Evolutionary conservation across 768 basidiomycete species (phyloP).

Genomic region (Leucosporidium creatinivorum): DNA sequence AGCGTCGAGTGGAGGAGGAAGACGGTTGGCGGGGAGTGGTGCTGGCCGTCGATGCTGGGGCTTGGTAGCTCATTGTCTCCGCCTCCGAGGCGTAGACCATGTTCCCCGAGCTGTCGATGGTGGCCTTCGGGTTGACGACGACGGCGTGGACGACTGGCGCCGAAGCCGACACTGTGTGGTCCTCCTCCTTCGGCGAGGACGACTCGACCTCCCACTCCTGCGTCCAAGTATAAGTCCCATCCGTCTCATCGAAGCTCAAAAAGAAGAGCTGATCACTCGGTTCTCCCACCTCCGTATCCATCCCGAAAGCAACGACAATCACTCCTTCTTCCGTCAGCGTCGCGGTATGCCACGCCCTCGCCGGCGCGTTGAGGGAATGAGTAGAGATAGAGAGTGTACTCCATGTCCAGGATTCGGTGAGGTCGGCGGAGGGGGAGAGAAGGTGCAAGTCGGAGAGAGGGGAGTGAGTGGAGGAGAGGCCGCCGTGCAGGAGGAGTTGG

Average conservation of each 20-base stretch:
- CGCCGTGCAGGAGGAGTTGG: conserved; percentile 33
- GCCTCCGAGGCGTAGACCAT: not conserved
- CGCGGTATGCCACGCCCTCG: conserved; percentile 29
- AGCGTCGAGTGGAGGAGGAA: not conserved
- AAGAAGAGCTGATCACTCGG: conserved; percentile 25
- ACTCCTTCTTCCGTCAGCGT: conserved; percentile 4
- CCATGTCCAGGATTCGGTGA: conserved; percentile 19
- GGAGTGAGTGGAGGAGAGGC: conserved; percentile 6
- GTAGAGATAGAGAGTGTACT: conserved; percentile 3
- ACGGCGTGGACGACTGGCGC: conserved; percentile 5
- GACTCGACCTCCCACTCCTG: conserved; percentile 19
- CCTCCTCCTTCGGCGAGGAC: not conserved
- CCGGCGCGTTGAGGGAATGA: conserved; percentile 11
- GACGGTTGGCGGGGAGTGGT: too few relatives aligned
- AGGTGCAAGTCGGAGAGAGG: conserved; percentile 15
- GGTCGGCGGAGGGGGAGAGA: conserved; percentile 14
- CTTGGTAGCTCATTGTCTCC: not conserved
- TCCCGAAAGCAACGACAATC: conserved; percentile 32
- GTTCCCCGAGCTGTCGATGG: not conserved
- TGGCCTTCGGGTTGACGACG: conserved; percentile 20
- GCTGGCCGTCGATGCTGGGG: not conserved
- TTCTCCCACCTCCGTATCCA: conserved; percentile 11
- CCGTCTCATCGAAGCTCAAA: conserved; percentile 20
- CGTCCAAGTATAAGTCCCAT: conserved; percentile 15
- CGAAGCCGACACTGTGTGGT: not conserved